Conservation (phyloP, 169 alveolate genomes). For the Cryptosporidium meleagridis region DNA sequence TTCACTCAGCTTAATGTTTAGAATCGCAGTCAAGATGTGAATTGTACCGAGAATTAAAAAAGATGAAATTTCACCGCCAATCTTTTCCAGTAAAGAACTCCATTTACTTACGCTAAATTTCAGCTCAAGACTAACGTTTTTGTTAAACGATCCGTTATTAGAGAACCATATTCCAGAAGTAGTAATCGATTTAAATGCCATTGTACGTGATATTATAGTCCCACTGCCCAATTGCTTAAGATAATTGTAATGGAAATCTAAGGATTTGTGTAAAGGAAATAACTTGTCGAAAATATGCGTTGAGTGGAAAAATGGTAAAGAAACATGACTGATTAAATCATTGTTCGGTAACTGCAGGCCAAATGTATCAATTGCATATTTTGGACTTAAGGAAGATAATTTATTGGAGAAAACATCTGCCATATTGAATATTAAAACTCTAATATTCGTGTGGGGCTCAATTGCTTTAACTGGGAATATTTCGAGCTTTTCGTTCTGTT, state of each 20-base stretch:
- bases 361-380: not conserved
- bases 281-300: not conserved
- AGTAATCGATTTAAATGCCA: conserved; percentile 14
- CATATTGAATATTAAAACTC: not conserved
- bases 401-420: not conserved
- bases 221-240: not conserved
- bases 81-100: conserved; percentile 6
- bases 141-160: not conserved
- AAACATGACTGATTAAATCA: not conserved
- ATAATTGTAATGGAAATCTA: not conserved
- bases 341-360: not conserved
- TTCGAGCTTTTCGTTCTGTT: not conserved
- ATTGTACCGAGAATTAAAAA: not conserved
- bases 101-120: not conserved
- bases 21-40: not conserved
- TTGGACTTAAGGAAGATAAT: not conserved
- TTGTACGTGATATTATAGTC: not conserved
- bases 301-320: not conserved
- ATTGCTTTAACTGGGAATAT: not conserved
- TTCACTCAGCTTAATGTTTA: not conserved
- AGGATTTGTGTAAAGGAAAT: not conserved
- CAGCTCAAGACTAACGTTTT: conserved; percentile 1
- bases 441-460: not conserved
- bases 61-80: not conserved
- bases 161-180: conserved; percentile 19